A percentile compares a stretch with the other conserved stretches of the same genome.
Evolutionary conservation across 2,329 filamentous ascomycete species (phyloP).

Genomic region (Clonostachys chloroleuca): DNA sequence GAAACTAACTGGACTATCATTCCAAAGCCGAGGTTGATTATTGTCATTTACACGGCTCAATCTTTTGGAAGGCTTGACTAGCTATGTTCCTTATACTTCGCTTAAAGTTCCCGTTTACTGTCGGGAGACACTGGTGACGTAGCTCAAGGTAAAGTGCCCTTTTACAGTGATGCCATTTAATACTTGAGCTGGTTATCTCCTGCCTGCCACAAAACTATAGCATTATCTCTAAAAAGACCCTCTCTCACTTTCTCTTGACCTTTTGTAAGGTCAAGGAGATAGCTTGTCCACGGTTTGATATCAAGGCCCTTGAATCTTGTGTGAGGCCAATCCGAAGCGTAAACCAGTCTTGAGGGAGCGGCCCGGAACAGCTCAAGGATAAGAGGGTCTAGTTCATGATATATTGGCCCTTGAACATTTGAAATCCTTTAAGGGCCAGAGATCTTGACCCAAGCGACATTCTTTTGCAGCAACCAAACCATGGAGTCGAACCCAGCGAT

Average conservation of each 20-base stretch:
- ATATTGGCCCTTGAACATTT: slow-evolving; percentile 22
- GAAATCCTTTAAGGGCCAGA: slow-evolving; percentile 52
- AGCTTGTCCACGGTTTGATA: slow-evolving; percentile 47
- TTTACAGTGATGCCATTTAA: too few species aligned
- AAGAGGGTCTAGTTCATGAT: slow-evolving; percentile 35
- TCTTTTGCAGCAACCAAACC: slow-evolving; percentile 34
- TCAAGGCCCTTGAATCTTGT: slow-evolving; percentile 52
- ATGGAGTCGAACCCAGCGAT: slow-evolving; percentile 45
- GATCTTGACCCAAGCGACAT: slow-evolving; percentile 48
- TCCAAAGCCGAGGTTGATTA: too few species aligned
- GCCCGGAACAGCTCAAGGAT: slow-evolving; percentile 37
- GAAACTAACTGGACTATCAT: too few species aligned
- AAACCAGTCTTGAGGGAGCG: slow-evolving; percentile 38
- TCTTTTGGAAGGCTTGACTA: too few species aligned
- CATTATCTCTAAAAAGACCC: slow-evolving; percentile 50
- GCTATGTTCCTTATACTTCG: too few species aligned
- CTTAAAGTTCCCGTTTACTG: too few species aligned
- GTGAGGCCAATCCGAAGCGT: slow-evolving; percentile 59
- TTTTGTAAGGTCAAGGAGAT: slow-evolving; percentile 47
- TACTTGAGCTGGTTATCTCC: neutral
- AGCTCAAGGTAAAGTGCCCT: too few species aligned
- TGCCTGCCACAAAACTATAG: slow-evolving; percentile 40
- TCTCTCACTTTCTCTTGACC: slow-evolving; percentile 35
- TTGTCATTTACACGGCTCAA: too few species aligned
- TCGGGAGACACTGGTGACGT: too few species aligned